phyloP scores from a whole-genome alignment of 768 basidiomycete genomes.

The Trametes cinnabarina region DNA sequence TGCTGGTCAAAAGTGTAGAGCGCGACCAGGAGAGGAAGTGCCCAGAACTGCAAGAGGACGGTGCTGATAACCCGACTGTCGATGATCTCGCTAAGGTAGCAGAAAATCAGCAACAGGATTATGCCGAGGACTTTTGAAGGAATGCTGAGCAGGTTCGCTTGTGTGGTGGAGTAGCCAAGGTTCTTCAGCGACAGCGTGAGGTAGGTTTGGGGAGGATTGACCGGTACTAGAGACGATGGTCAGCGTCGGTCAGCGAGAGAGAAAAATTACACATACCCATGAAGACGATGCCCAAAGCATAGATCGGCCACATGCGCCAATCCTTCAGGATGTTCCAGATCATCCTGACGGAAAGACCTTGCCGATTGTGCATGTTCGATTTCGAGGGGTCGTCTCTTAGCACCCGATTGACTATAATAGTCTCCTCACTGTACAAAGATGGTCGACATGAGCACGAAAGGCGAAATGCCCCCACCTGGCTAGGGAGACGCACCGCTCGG shows the following conservation, averaged over 20 bases:
- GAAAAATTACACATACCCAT: constrained; percentile 40
- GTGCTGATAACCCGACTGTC: constrained; percentile 57
- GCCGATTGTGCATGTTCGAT: constrained; percentile 70
- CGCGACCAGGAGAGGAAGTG: constrained; percentile 57
- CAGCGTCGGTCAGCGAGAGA: not conserved
- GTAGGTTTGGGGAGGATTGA: constrained; percentile 58
- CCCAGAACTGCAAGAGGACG: constrained; percentile 59
- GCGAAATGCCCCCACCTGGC: not conserved
- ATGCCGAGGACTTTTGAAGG: constrained; percentile 57
- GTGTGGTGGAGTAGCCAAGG: constrained; percentile 61
- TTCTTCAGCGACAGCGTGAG: constrained; percentile 61
- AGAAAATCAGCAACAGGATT: constrained; percentile 40
- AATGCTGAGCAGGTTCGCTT: constrained; percentile 61
- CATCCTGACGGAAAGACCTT: constrained; percentile 51
- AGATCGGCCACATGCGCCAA: constrained; percentile 67
- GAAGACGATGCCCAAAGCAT: constrained; percentile 52
- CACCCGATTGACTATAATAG: constrained; percentile 62
- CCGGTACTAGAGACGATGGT: constrained; percentile 43
- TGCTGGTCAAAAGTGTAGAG: constrained; percentile 48
- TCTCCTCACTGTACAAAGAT: constrained; percentile 48
- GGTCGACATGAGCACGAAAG: not conserved
- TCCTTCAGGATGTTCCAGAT: constrained; percentile 54
- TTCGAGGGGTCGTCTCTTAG: constrained; percentile 66
- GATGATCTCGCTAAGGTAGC: constrained; percentile 51
- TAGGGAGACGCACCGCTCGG: constrained; percentile 40